Conservation (phyloP, 2,329 filamentous ascomycete genomes). For the Aspergillus phoenicis region DNA sequence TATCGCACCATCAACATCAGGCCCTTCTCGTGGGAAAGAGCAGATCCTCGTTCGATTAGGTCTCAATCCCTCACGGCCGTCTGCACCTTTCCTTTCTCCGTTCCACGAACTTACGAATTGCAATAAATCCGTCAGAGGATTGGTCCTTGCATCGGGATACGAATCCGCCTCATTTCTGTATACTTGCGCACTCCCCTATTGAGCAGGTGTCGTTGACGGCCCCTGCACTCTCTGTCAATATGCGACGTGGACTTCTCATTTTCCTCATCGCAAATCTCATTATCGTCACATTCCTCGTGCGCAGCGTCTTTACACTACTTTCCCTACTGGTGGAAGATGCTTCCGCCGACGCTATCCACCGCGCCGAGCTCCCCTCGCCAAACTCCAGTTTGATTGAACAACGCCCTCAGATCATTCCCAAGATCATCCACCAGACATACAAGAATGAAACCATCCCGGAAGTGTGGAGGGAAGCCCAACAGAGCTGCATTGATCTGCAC, state of each 20-base stretch:
- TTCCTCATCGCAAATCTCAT: slow-evolving; percentile 67
- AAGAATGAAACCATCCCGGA: slow-evolving; percentile 69
- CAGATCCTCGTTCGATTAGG: slow-evolving; percentile 4
- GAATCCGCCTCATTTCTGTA: neutral
- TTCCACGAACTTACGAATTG: slow-evolving; percentile 14
- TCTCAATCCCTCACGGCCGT: neutral
- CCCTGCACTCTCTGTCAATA: slow-evolving; percentile 39
- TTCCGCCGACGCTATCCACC: slow-evolving; percentile 66
- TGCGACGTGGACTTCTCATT: slow-evolving; percentile 63
- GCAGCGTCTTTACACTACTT: slow-evolving; percentile 71
- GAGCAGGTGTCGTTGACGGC: slow-evolving; percentile 9
- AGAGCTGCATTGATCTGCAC: slow-evolving; percentile 68
- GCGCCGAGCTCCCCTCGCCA: slow-evolving; percentile 66
- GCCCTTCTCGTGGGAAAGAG: neutral
- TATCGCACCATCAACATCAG: neutral
- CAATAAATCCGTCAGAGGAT: slow-evolving; percentile 8
- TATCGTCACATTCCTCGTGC: slow-evolving; percentile 65
- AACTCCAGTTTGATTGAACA: slow-evolving; percentile 62
- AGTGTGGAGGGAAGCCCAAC: slow-evolving; percentile 66
- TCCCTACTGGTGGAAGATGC: slow-evolving; percentile 70
- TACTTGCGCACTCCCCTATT: neutral
- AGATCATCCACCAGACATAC: slow-evolving; percentile 78
- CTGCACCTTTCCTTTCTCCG: neutral
- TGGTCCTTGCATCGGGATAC: neutral
- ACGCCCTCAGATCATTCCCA: slow-evolving; percentile 66